These are phyloP conservation scores for Kwoniella bestiolae DNA, from an alignment of 768 basidiomycete genomes.

Conservation along the genomic window DNA sequence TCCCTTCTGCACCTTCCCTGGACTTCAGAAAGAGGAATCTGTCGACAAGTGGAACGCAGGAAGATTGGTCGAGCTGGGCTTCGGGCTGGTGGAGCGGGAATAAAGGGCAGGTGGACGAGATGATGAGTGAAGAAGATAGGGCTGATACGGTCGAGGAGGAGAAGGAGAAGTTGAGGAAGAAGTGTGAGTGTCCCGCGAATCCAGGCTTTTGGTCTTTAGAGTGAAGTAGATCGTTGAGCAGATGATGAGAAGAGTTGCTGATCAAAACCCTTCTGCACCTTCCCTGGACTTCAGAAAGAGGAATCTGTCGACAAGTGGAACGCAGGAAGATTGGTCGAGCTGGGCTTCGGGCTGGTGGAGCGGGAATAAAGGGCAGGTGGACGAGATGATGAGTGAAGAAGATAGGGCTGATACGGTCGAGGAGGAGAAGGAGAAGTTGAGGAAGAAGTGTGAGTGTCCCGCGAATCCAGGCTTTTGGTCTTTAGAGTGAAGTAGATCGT, in stretches of 20 bases:
- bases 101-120: conserved; percentile 61
- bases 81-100: conserved; percentile 57
- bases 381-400: conserved; percentile 63
- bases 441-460: conserved; percentile 70
- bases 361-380: conserved; percentile 62
- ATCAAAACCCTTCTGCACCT: conserved; percentile 15
- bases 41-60: conserved; percentile 28
- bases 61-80: conserved; percentile 44
- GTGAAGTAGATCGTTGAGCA: no score
- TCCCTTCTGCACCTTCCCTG: conserved; percentile 16
- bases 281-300: conserved; percentile 24
- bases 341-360: conserved; percentile 45
- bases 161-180: conserved; percentile 62
- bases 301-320: conserved; percentile 30
- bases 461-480: no score
- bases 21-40: conserved; percentile 28
- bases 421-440: conserved; percentile 61
- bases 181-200: conserved; percentile 63
- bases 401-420: conserved; percentile 64
- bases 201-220: background rate
- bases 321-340: conserved; percentile 38
- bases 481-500: no score
- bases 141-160: conserved; percentile 63
- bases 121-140: conserved; percentile 65
- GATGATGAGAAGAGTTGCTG: no score